phyloP scores from a whole-genome alignment of 129 eudicot species.

The Oenanthe sinensis region DNA sequence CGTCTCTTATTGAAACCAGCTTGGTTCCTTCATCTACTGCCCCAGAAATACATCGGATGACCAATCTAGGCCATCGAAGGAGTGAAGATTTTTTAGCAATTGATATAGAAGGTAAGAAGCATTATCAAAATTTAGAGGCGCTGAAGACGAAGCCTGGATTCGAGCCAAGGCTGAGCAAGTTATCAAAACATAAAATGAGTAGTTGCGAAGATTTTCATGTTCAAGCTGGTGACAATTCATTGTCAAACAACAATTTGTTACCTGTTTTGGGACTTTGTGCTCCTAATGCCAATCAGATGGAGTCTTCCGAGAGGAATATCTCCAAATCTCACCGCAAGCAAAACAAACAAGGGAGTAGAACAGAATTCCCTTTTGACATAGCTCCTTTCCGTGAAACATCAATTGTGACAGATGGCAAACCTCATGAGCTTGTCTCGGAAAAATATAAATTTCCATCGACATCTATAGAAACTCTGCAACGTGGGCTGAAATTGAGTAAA shows the following conservation, averaged over 20 bases:
- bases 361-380: conserved; percentile 50
- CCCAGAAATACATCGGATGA: conserved; percentile 19
- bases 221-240: conserved; percentile 16
- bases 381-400: conserved; percentile 32
- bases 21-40: conserved; percentile 11
- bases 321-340: conserved; percentile 40
- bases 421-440: conserved; percentile 19
- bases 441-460: conserved; percentile 28
- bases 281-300: conserved; percentile 69
- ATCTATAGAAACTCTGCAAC: conserved; percentile 23
- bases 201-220: conserved; percentile 16
- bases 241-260: conserved; percentile 24
- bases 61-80: conserved; percentile 27
- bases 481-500: conserved; percentile 18
- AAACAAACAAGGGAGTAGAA: conserved; percentile 27
- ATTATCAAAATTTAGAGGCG: conserved; percentile 25
- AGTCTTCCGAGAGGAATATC: conserved; percentile 31
- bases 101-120: conserved; percentile 24
- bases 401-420: conserved; percentile 30
- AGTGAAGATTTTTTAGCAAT: conserved; percentile 26
- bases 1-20: conserved; percentile 13
- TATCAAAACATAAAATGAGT: conserved; percentile 29
- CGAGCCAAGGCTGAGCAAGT: conserved; percentile 28
- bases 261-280: conserved; percentile 89
- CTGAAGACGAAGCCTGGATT: conserved; percentile 28